phyloP scores from a whole-genome alignment of 257 asterid species.

The Solanum piurae region DNA sequence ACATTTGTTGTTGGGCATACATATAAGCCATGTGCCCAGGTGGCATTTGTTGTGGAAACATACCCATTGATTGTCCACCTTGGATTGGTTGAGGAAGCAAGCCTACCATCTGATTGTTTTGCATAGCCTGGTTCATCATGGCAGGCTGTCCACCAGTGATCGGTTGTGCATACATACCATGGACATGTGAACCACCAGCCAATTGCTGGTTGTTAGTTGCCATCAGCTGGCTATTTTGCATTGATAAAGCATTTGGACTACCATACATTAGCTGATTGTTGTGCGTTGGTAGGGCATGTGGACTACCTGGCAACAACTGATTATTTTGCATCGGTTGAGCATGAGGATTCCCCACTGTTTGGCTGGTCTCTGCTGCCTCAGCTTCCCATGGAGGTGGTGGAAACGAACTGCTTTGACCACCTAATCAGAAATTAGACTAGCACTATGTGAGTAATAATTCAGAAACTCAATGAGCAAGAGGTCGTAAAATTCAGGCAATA shows the following conservation, averaged over 20 bases:
- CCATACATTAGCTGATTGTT: background rate
- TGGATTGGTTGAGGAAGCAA: constrained; percentile 24
- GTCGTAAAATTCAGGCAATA: background rate
- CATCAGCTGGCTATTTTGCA: constrained; percentile 4
- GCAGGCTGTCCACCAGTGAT: constrained; percentile 19
- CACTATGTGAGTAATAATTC: background rate
- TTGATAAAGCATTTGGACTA: background rate
- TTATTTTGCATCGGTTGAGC: constrained; percentile 33
- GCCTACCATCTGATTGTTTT: constrained; percentile 21
- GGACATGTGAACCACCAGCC: constrained; percentile 27
- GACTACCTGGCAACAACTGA: constrained; percentile 15
- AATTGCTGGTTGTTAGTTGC: constrained; percentile 28
- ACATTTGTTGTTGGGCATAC: constrained; percentile 76
- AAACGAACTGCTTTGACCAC: constrained; percentile 35
- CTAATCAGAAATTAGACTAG: constrained; percentile 15
- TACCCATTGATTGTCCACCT: constrained; percentile 20
- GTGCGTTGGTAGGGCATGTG: background rate
- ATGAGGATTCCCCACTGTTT: constrained; percentile 25
- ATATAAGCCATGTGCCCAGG: constrained; percentile 62
- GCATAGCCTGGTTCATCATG: constrained; percentile 24
- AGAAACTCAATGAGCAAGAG: background rate
- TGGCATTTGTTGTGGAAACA: constrained; percentile 69
- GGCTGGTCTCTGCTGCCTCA: constrained; percentile 34
- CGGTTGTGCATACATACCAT: constrained; percentile 4
- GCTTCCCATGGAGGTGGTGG: constrained; percentile 99